Conservation (phyloP, 352 stramenopile species). For the Globisporangium splendens region DNA sequence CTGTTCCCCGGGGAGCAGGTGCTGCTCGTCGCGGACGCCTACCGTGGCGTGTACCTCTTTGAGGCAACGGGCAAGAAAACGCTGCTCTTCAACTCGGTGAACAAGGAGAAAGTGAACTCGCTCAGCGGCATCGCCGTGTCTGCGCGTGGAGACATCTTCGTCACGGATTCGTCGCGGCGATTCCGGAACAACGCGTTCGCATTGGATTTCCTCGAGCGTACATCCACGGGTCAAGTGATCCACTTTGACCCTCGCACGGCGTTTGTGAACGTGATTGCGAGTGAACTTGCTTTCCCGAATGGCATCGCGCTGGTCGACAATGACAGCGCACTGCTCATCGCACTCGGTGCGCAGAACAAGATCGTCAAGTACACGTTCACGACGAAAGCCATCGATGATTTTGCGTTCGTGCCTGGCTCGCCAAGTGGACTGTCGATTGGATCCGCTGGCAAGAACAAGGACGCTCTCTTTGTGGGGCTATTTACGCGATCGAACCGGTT, state of each 20-base stretch:
- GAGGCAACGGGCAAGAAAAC: conserved; percentile 49
- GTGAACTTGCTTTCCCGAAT: conserved; percentile 42
- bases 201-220: conserved; percentile 46
- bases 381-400: conserved; percentile 44
- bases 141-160: conserved; percentile 42
- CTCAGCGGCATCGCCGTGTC: conserved; percentile 46
- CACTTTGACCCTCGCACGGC: conserved; percentile 35
- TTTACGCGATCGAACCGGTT: conserved; percentile 26
- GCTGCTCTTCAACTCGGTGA: conserved; percentile 47
- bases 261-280: conserved; percentile 23
- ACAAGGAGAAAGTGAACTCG: conserved; percentile 35
- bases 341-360: conserved; percentile 54
- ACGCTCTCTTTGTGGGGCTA: conserved; percentile 43
- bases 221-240: conserved; percentile 43
- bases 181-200: conserved; percentile 43
- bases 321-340: conserved; percentile 34
- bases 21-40: conserved; percentile 57
- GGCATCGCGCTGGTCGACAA: conserved; percentile 41
- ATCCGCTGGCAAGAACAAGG: conserved; percentile 22
- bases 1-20: conserved; percentile 45
- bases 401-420: conserved; percentile 52
- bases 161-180: conserved; percentile 50
- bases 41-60: conserved; percentile 55
- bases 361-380: conserved; percentile 45
- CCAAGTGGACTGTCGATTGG: conserved; percentile 51